Base-by-base conservation (phyloP, 768 basidiomycete genomes). In the Suillus discolor region DNA sequence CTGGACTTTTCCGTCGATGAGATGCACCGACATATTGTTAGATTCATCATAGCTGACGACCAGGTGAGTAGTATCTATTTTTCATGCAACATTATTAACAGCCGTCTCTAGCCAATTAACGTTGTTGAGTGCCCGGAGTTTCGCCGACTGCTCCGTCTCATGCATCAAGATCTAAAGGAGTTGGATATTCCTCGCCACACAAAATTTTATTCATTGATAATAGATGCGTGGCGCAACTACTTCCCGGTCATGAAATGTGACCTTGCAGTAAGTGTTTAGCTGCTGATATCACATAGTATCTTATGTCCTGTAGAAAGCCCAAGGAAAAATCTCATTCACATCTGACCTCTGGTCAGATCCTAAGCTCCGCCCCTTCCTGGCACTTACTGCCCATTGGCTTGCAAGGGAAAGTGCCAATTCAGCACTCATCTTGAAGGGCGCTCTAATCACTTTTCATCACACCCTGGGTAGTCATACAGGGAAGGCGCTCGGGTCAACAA, bases 261-360 rank as follows among this genome's bases (percentile, higher is more conserved):
- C n/a, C 53, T 66, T 3, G 31, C 16, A 15, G 61, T 66, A 11
- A 44, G 65, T 47, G 3, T 6, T 3, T 6, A 34, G 34, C 6
- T 34, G 34, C 6, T 6, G 6, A 34, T 3, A 34, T 6, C 34
- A 6, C 34, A 41, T 12, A 4, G 16, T 16, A 12, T 39, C 13
- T 18, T 42, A 42, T 18, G 8, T n/a, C 38, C n/a, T 45, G 2
- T 57, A 65, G 64, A 28, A 18, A 13, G 57, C 64, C n/a, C 23
- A 41, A 16, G 64, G 64, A 12, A 55, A 65, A n/a, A 53, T 61
- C 3, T 61, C 74, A 0, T 74, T 74, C 31, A 82, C 78, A 4
- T 67, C 66, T 13, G 79, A 81, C 59, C 66, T 80, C 4, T 82
- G 80, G 80, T 71, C 64, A n/a, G 68, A 75, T 42, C 61, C 63